Evolutionary conservation across 2,329 filamentous ascomycete genomes (phyloP).

Genomic region (Ceratocystis destructans): DNA sequence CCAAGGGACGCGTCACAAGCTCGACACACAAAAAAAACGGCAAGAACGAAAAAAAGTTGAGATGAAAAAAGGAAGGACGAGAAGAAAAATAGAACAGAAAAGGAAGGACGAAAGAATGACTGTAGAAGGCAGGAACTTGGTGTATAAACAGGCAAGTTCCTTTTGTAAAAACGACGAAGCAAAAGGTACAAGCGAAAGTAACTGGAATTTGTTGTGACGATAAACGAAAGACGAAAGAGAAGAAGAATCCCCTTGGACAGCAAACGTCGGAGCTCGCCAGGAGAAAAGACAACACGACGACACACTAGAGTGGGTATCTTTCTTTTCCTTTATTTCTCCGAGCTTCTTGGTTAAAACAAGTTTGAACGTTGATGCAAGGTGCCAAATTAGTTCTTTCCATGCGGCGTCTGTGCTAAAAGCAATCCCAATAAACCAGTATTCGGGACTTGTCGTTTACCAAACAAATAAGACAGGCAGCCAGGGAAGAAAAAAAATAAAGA

Average conservation of each 20-base stretch:
- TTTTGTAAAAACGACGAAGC: neutral
- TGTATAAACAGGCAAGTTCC: neutral
- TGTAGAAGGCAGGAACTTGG: neutral
- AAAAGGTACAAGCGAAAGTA: neutral
- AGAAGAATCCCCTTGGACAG: neutral
- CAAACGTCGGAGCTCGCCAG: neutral
- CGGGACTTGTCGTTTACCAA: constrained; percentile 6
- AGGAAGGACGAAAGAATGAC: neutral
- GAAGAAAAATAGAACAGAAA: neutral
- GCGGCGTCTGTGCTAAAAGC: constrained; percentile 9
- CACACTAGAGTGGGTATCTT: neutral
- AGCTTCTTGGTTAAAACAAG: neutral
- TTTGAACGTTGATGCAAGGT: neutral
- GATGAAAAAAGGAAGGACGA: neutral
- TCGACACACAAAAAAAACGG: too few species aligned
- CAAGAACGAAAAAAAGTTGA: neutral
- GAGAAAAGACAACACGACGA: neutral
- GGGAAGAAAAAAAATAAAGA: neutral
- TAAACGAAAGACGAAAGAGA: neutral
- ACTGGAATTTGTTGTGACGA: neutral
- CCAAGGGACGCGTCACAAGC: too few species aligned
- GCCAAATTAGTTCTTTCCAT: constrained; percentile 5
- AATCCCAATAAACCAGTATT: neutral
- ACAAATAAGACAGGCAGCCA: neutral
- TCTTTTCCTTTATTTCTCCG: neutral